A percentile compares a stretch with the other conserved stretches of the same genome.
These are phyloP conservation scores for Salix viminalis DNA, from an alignment of 345 rosid genomes.

Conservation along the genomic window DNA sequence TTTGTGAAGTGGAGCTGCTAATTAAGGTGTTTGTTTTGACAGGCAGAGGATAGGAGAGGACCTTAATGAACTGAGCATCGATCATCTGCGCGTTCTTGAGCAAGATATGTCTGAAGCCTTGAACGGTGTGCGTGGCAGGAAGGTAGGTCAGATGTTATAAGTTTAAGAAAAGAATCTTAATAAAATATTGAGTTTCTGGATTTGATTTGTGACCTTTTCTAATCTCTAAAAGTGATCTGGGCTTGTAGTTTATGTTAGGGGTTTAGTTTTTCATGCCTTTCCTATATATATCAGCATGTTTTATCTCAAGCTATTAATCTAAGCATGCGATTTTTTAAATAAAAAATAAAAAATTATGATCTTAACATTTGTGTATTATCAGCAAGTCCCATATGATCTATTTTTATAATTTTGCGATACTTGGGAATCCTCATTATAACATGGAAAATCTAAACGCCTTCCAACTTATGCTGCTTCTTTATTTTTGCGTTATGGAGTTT, in stretches of 20 bases:
- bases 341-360: no score
- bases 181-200: background rate
- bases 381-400: background rate
- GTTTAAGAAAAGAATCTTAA: background rate
- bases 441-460: background rate
- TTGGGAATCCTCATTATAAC: background rate
- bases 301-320: no score
- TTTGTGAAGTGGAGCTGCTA: background rate
- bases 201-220: background rate
- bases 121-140: slow-evolving; percentile 35
- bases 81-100: slow-evolving; percentile 46
- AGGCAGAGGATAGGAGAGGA: slow-evolving; percentile 60
- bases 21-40: background rate
- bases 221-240: background rate
- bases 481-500: background rate
- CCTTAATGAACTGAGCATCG: slow-evolving; percentile 29
- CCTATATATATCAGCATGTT: no score
- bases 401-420: background rate
- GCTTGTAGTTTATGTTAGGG: background rate
- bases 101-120: slow-evolving; percentile 31
- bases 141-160: slow-evolving; percentile 44
- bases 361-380: no score
- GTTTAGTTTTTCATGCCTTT: no score
- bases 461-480: background rate
- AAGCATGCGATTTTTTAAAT: no score